Conservation (phyloP, 106 monocot species). For the Dendrobium officinale region DNA sequence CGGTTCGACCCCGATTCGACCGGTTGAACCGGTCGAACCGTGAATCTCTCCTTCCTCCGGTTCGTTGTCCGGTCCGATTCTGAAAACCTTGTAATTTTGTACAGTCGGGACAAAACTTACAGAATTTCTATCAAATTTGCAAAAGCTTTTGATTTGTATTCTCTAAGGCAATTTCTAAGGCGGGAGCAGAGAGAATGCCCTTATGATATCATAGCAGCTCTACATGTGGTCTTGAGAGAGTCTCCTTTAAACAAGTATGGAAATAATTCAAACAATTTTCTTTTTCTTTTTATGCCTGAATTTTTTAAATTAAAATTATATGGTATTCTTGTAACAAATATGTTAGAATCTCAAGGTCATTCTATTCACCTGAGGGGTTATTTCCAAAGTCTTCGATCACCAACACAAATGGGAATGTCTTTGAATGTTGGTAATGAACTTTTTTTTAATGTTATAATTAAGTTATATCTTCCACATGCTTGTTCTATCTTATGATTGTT, state of each 20-base stretch:
- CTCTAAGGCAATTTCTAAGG: slow-evolving; percentile 29
- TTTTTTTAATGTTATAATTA: background rate
- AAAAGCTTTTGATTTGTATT: slow-evolving; percentile 23
- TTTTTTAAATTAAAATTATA: background rate
- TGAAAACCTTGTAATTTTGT: background rate
- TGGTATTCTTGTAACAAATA: slow-evolving; percentile 19
- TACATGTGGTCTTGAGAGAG: slow-evolving; percentile 53
- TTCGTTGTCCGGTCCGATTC: no score
- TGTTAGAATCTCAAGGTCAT: slow-evolving; percentile 32
- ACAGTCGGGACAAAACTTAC: slow-evolving; percentile 28
- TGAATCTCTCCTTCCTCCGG: no score
- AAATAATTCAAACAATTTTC: background rate
- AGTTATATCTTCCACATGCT: background rate
- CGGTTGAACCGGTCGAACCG: no score
- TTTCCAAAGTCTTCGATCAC: slow-evolving; percentile 64
- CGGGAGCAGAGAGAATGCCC: slow-evolving; percentile 35
- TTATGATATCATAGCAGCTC: slow-evolving; percentile 43
- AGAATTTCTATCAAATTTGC: slow-evolving; percentile 33
- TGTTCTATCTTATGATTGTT: background rate
- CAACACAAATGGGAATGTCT: slow-evolving; percentile 6
- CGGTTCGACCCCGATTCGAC: no score
- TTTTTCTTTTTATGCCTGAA: background rate
- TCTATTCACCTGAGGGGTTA: slow-evolving; percentile 55
- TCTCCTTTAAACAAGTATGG: slow-evolving; percentile 21
- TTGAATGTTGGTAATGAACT: slow-evolving; percentile 4